A percentile compares a stretch with the other conserved stretches of the same genome.
These are phyloP conservation scores for Ceratobasidium theobromae DNA, from an alignment of 1,284 basidiomycete genomes.

Conservation along the genomic window DNA sequence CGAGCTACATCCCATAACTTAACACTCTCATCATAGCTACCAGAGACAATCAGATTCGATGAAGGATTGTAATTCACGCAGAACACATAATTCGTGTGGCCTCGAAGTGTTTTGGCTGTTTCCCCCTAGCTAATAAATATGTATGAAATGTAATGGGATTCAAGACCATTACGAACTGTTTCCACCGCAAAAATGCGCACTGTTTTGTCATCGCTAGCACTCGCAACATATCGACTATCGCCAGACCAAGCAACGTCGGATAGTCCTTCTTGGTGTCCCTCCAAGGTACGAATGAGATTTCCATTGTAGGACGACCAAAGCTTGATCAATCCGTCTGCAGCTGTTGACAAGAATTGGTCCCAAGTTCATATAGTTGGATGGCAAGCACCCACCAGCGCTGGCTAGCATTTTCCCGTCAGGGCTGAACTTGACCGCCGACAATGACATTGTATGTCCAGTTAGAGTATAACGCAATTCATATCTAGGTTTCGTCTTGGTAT, in stretches of 20 bases:
- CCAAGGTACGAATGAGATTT: constrained; percentile 66
- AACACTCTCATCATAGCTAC: constrained; percentile 93
- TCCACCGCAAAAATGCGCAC: constrained; percentile 80
- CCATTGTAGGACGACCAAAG: constrained; percentile 75
- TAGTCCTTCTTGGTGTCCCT: constrained; percentile 76
- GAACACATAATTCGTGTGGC: constrained; percentile 93
- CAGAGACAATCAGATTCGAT: constrained; percentile 86
- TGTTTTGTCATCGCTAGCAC: constrained; percentile 87
- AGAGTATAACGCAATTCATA: constrained; percentile 66
- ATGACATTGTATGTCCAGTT: constrained; percentile 70
- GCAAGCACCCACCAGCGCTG: constrained; percentile 62
- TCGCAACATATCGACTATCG: constrained; percentile 79
- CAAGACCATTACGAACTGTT: constrained; percentile 49
- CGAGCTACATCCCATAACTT: constrained; percentile 92
- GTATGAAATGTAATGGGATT: neutral
- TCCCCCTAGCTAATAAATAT: constrained; percentile 48
- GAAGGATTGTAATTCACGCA: constrained; percentile 89
- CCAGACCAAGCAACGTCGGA: constrained; percentile 87
- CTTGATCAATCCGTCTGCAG: constrained; percentile 76
- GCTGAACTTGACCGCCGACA: constrained; percentile 78
- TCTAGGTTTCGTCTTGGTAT: constrained; percentile 49
- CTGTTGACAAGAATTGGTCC: constrained; percentile 46
- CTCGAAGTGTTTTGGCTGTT: constrained; percentile 61
- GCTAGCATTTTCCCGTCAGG: constrained; percentile 71
- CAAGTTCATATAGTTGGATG: neutral